phyloP scores from a whole-genome alignment of 257 asterid genomes.

The Ilex asprella region DNA sequence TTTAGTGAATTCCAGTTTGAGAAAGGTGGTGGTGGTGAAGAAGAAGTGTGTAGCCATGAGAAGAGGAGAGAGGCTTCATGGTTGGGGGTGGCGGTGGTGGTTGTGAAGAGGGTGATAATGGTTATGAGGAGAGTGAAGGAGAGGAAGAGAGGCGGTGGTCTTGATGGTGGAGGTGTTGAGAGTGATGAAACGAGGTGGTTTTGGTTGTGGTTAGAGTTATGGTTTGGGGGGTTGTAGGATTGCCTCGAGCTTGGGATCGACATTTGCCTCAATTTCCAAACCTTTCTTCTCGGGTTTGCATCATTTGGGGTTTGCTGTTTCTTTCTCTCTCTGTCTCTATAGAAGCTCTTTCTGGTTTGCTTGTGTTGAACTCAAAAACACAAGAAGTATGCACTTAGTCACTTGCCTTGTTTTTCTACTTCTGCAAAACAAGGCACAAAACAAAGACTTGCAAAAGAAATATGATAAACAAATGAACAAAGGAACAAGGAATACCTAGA shows the following conservation, averaged over 20 bases:
- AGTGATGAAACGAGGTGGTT: slow-evolving; percentile 1
- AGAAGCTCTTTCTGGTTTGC: slow-evolving; percentile 16
- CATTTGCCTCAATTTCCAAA: slow-evolving; percentile 52
- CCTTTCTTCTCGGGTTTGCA: slow-evolving; percentile 48
- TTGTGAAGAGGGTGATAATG: slow-evolving; percentile 10
- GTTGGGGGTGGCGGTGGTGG: slow-evolving; percentile 7
- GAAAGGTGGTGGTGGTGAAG: slow-evolving; percentile 18
- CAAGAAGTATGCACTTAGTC: neutral
- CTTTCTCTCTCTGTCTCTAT: slow-evolving; percentile 10
- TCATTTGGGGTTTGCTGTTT: slow-evolving; percentile 20
- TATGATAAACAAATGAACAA: slow-evolving; percentile 4
- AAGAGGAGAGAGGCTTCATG: slow-evolving; percentile 21
- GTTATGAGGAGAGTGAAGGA: slow-evolving; percentile 15
- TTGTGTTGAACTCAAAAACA: slow-evolving; percentile 22
- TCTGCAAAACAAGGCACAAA: slow-evolving; percentile 2
- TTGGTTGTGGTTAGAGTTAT: neutral
- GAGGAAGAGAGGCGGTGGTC: slow-evolving; percentile 13
- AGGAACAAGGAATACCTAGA: slow-evolving; percentile 35
- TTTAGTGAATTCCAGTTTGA: slow-evolving; percentile 25
- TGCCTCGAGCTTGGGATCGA: slow-evolving; percentile 36
- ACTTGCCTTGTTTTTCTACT: no score
- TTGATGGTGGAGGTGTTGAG: neutral
- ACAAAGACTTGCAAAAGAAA: slow-evolving; percentile 4
- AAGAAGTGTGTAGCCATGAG: slow-evolving; percentile 26
- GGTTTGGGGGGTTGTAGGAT: slow-evolving; percentile 2